A percentile compares a stretch with the other conserved stretches of the same genome.
Conservation (phyloP, 306 rosid species). For the Glycine tomentella region DNA sequence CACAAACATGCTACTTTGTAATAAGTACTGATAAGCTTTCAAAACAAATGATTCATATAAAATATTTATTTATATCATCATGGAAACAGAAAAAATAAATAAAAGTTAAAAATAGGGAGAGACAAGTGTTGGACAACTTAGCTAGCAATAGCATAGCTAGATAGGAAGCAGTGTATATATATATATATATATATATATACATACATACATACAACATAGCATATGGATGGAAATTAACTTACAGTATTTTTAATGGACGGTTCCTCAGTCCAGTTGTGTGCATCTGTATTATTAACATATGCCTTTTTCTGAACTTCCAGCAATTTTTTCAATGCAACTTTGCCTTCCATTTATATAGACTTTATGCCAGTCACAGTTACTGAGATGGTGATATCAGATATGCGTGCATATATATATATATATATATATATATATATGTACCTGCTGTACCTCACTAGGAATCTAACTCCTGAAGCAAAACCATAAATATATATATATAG, state of each 20-base stretch:
- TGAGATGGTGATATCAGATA: background rate
- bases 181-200: too few relatives aligned
- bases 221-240: slow-evolving; percentile 6
- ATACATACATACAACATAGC: too few relatives aligned
- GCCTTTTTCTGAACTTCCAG: slow-evolving; percentile 37
- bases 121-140: too few relatives aligned
- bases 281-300: slow-evolving; percentile 24
- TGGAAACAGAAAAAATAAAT: too few relatives aligned
- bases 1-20: background rate
- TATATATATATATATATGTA: too few relatives aligned
- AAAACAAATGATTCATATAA: background rate
- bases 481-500: background rate
- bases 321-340: background rate
- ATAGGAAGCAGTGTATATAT: too few relatives aligned
- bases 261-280: slow-evolving; percentile 31
- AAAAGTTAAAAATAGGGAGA: too few relatives aligned
- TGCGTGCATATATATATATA: too few relatives aligned
- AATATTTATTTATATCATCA: background rate
- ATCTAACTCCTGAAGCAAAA: slow-evolving; percentile 21
- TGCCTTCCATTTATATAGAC: slow-evolving; percentile 47
- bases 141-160: too few relatives aligned
- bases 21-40: too few relatives aligned
- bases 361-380: background rate
- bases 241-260: slow-evolving; percentile 39
- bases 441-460: background rate